A percentile compares a stretch with the other conserved stretches of the same genome.
Evolutionary conservation across 2,329 filamentous ascomycete genomes (phyloP).

Genomic region (Colletotrichum musicola): DNA sequence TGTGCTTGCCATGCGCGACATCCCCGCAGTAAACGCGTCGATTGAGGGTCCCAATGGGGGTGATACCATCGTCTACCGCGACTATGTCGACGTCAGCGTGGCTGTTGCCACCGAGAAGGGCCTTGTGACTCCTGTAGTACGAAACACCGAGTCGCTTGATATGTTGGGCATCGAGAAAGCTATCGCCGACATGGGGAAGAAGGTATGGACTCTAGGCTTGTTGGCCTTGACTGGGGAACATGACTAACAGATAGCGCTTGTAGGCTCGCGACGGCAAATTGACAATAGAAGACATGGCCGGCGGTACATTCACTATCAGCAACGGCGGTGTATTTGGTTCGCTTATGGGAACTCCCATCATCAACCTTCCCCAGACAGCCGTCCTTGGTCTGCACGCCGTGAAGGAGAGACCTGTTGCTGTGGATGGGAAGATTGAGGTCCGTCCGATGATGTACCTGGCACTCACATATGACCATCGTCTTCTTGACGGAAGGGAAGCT

Average conservation of each 20-base stretch:
- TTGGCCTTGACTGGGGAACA: too few species aligned
- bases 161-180: constrained; percentile 89
- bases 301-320: constrained; percentile 97
- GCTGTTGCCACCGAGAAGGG: constrained; percentile 98
- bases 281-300: constrained; percentile 99
- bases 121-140: constrained; percentile 94
- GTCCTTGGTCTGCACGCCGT: constrained; percentile 95
- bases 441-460: constrained; percentile 99
- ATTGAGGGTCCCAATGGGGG: constrained; percentile 96
- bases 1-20: constrained; percentile 91
- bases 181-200: constrained; percentile 95
- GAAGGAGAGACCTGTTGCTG: constrained; percentile 89
- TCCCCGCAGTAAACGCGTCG: constrained; percentile 95
- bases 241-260: constrained; percentile 28
- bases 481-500: constrained; percentile 94
- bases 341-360: constrained; percentile 97
- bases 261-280: constrained; percentile 95
- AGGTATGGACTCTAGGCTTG: constrained; percentile 67
- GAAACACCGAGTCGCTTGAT: constrained; percentile 91
- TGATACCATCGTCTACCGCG: constrained; percentile 97
- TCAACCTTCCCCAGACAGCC: constrained; percentile 94
- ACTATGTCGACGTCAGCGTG: constrained; percentile 98
- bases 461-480: constrained; percentile 95
- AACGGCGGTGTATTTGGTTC: constrained; percentile 98
- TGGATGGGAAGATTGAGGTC: constrained; percentile 95